Conservation (phyloP, 306 rosid species). For the Styphnolobium japonicum region DNA sequence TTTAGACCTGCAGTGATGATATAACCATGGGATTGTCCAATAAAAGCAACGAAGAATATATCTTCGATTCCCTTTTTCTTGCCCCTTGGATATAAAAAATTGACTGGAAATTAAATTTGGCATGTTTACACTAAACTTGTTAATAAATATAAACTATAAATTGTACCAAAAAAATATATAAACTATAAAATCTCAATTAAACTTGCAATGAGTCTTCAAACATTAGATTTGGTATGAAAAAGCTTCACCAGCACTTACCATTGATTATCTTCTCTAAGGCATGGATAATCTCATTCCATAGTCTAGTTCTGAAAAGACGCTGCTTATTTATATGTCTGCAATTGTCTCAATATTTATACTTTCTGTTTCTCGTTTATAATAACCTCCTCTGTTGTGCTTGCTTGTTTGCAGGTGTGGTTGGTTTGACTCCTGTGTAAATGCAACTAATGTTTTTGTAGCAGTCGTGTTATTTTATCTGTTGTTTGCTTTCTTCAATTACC, state of each 20-base stretch:
- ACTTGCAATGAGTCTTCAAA: not conserved
- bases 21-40: not conserved
- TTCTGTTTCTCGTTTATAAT: not conserved
- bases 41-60: not conserved
- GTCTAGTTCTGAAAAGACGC: not conserved
- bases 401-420: constrained; percentile 59
- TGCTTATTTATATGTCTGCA: not conserved
- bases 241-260: not conserved
- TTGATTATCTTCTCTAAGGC: not conserved
- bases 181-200: not conserved
- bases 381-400: not conserved
- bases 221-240: not conserved
- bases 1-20: not conserved
- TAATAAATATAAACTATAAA: not conserved
- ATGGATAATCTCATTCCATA: not conserved
- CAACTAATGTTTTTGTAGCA: not conserved
- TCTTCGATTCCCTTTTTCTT: not conserved
- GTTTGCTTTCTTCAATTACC: constrained; percentile 1
- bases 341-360: not conserved
- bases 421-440: constrained; percentile 56
- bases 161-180: no score
- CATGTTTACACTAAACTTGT: not conserved
- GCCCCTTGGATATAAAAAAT: not conserved
- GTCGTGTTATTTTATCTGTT: not conserved
- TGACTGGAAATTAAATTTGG: not conserved